Conservation (phyloP, 2,329 filamentous ascomycete genomes). For the Blastomyces emzantsi region DNA sequence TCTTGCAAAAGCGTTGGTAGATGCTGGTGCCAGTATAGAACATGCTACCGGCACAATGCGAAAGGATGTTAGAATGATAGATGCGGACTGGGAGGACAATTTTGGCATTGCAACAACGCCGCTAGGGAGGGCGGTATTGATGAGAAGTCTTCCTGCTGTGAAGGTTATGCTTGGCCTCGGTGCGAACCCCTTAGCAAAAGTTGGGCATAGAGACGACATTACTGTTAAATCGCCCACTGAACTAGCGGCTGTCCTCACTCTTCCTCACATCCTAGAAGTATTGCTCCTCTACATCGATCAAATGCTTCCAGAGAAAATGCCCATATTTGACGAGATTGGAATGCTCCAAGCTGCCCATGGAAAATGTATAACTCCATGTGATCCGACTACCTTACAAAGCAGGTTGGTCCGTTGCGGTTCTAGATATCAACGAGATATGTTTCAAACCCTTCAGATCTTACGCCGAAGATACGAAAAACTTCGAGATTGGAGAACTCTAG, state of each 20-base stretch:
- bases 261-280: slow-evolving; percentile 2
- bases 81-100: slow-evolving; percentile 8
- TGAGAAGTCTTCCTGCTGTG: slow-evolving; percentile 6
- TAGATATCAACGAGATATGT: background rate
- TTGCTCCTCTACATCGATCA: slow-evolving; percentile 5
- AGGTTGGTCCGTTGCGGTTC: slow-evolving; percentile 4
- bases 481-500: slow-evolving; percentile 5
- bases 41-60: background rate
- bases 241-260: slow-evolving; percentile 4
- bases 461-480: slow-evolving; percentile 1
- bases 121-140: slow-evolving; percentile 5
- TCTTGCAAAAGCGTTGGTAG: background rate
- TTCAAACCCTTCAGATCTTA: slow-evolving; percentile 5
- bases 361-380: background rate
- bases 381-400: background rate
- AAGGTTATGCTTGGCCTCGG: slow-evolving; percentile 3
- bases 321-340: slow-evolving; percentile 5
- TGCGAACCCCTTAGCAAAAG: background rate
- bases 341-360: background rate
- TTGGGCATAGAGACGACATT: background rate
- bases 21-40: slow-evolving; percentile 3
- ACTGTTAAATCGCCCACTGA: background rate
- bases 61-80: slow-evolving; percentile 8
- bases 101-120: slow-evolving; percentile 4
- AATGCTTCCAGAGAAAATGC: background rate